Percentiles rank a stretch among this genome's conserved stretches.
Conservation (phyloP, 1,284 basidiomycete genomes). For the Marasmius fiardii region DNA sequence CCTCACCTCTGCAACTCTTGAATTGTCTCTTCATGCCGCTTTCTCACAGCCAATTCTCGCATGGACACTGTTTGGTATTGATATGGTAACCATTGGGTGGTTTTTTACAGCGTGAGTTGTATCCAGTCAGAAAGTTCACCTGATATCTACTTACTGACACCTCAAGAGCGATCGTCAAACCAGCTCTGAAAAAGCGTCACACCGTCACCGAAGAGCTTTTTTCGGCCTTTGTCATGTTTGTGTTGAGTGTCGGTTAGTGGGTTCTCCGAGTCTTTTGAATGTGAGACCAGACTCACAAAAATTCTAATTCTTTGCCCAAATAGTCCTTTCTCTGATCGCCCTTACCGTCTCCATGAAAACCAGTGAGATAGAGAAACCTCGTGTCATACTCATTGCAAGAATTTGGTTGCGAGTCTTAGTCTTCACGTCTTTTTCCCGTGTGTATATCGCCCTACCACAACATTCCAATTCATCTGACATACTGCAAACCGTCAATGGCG, state of each 20-base stretch:
- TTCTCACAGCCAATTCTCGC: not conserved
- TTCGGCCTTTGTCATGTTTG: not conserved
- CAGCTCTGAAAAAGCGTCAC: not conserved
- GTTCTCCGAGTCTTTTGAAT: not conserved
- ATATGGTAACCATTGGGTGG: slow-evolving; percentile 1
- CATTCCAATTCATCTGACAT: not conserved
- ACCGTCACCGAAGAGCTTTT: not conserved
- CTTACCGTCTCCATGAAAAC: not conserved
- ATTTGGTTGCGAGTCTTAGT: not conserved
- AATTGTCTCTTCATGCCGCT: not conserved
- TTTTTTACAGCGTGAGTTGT: not conserved
- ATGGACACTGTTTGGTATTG: not conserved
- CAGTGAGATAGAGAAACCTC: not conserved
- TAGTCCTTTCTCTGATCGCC: not conserved
- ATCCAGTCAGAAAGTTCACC: not conserved
- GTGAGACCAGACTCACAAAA: not conserved
- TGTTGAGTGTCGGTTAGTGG: not conserved
- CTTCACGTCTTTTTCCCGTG: not conserved
- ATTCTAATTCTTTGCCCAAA: too few relatives aligned
- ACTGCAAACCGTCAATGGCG: not conserved
- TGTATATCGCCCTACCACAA: not conserved
- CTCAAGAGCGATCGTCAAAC: not conserved
- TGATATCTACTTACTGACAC: not conserved
- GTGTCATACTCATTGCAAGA: not conserved
- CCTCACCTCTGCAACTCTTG: not conserved